Evolutionary conservation across 768 basidiomycete species (phyloP).

Genomic region (Boletus barrowsii): DNA sequence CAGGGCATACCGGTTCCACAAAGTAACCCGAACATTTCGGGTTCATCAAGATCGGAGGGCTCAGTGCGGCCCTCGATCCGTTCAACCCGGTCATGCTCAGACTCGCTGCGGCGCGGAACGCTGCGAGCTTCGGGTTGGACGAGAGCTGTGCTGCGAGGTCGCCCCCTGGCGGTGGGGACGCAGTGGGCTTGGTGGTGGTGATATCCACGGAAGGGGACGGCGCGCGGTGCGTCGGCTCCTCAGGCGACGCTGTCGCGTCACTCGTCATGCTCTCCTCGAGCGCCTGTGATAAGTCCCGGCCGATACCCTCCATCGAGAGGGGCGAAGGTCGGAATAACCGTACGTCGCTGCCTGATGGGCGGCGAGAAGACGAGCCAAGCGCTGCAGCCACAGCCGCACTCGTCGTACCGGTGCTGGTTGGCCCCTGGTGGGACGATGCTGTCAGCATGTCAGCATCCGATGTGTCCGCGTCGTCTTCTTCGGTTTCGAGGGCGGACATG

Average conservation of each 20-base stretch:
- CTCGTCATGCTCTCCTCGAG: constrained; percentile 23
- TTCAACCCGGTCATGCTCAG: constrained; percentile 29
- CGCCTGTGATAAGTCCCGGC: constrained; percentile 29
- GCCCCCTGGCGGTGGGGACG: constrained; percentile 4
- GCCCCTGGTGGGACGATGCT: not conserved
- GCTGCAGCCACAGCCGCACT: not conserved
- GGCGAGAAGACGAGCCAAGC: constrained; percentile 5
- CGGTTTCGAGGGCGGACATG: constrained; percentile 52
- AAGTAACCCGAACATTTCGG: constrained; percentile 95
- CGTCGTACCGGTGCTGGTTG: not conserved
- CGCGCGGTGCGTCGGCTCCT: not conserved
- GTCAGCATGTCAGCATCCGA: constrained; percentile 19
- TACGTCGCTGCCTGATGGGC: constrained; percentile 7
- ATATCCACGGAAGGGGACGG: not conserved
- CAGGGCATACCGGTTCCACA: constrained; percentile 73
- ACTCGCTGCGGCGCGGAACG: constrained; percentile 35
- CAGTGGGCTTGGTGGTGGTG: not conserved
- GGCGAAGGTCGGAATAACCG: constrained; percentile 12
- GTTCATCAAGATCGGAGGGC: constrained; percentile 70
- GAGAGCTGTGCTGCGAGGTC: constrained; percentile 47
- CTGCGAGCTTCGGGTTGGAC: constrained; percentile 47
- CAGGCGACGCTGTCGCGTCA: not conserved
- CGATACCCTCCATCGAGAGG: constrained; percentile 33
- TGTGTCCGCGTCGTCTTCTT: constrained; percentile 40
- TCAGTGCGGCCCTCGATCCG: constrained; percentile 24